Percentiles rank a stretch among this genome's conserved stretches.
Evolutionary conservation across 352 stramenopile genomes (phyloP).

Genomic region (Phytophthora quininea): DNA sequence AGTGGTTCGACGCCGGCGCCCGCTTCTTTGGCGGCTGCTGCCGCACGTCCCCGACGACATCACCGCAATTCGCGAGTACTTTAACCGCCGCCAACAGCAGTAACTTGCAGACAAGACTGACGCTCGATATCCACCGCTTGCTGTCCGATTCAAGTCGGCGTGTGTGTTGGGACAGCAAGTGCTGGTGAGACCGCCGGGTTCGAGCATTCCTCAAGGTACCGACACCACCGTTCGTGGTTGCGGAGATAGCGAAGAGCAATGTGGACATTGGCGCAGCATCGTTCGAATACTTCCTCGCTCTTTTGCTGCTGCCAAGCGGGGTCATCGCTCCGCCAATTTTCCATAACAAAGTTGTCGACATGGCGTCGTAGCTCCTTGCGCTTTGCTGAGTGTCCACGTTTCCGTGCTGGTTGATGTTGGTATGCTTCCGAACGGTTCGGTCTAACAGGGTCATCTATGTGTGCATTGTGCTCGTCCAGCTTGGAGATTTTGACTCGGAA

Average conservation of each 20-base stretch:
- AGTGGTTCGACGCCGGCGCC: slow-evolving; percentile 75
- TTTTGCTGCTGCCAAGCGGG: slow-evolving; percentile 8
- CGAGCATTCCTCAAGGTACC: slow-evolving; percentile 20
- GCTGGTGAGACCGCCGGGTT: slow-evolving; percentile 34
- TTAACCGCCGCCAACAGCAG: slow-evolving; percentile 33
- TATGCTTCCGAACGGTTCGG: background rate
- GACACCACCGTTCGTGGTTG: slow-evolving; percentile 30
- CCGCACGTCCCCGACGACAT: slow-evolving; percentile 79
- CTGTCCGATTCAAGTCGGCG: slow-evolving; percentile 11
- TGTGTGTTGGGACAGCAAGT: slow-evolving; percentile 15
- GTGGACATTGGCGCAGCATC: slow-evolving; percentile 21
- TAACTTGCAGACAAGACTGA: slow-evolving; percentile 11
- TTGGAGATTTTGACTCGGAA: slow-evolving; percentile 45
- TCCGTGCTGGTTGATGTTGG: background rate
- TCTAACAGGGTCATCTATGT: background rate
- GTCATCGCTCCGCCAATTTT: slow-evolving; percentile 3
- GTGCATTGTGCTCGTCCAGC: background rate
- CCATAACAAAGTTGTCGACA: slow-evolving; percentile 32
- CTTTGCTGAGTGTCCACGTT: slow-evolving; percentile 9
- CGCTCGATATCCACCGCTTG: slow-evolving; percentile 30
- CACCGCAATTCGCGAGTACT: slow-evolving; percentile 61
- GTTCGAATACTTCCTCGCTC: slow-evolving; percentile 23
- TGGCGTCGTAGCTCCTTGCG: slow-evolving; percentile 32
- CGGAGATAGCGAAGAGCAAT: slow-evolving; percentile 34
- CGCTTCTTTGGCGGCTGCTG: slow-evolving; percentile 86